Percentiles rank a stretch among this genome's conserved stretches.
Evolutionary conservation across 176 grass and related monocot genomes (phyloP).

Genomic region (Phoenix dactylifera): DNA sequence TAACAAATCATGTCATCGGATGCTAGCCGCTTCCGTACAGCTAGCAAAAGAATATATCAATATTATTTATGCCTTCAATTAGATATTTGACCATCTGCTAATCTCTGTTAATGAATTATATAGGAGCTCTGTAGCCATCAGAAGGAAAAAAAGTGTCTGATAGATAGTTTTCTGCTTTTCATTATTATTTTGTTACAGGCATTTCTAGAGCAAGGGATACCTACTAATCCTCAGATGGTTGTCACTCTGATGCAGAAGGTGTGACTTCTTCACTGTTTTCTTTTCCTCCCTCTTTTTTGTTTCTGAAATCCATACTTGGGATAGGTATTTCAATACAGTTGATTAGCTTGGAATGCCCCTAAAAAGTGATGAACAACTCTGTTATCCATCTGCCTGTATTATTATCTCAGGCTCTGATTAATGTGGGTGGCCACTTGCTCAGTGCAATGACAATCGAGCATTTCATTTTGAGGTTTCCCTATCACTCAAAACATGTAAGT

Average conservation of each 20-base stretch:
- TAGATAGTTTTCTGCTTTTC: not conserved
- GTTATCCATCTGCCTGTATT: too few species aligned
- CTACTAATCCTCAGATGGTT: constrained; percentile 59
- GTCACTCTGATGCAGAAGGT: constrained; percentile 95
- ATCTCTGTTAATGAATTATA: constrained; percentile 1
- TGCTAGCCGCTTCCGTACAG: constrained; percentile 23
- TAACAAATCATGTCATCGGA: constrained; percentile 21
- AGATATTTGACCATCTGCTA: constrained; percentile 16
- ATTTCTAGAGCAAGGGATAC: constrained; percentile 91
- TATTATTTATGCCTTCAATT: not conserved
- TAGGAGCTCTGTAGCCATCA: not conserved
- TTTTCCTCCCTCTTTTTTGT: not conserved
- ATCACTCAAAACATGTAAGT: constrained; percentile 60
- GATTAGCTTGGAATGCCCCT: too few species aligned
- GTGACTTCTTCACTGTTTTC: constrained; percentile 10
- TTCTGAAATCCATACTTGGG: too few species aligned
- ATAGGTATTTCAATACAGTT: too few species aligned
- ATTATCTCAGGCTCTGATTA: constrained; percentile 54
- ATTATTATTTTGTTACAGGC: constrained; percentile 44
- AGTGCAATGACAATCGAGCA: constrained; percentile 96
- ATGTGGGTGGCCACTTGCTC: constrained; percentile 66
- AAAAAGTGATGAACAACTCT: too few species aligned
- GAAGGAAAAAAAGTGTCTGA: constrained; percentile 21
- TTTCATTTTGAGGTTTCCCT: constrained; percentile 81
- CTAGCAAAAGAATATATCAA: constrained; percentile 8